A percentile compares a stretch with the other conserved stretches of the same genome.
Conservation (phyloP, 345 rosid species). For the Cardamine resedifolia region DNA sequence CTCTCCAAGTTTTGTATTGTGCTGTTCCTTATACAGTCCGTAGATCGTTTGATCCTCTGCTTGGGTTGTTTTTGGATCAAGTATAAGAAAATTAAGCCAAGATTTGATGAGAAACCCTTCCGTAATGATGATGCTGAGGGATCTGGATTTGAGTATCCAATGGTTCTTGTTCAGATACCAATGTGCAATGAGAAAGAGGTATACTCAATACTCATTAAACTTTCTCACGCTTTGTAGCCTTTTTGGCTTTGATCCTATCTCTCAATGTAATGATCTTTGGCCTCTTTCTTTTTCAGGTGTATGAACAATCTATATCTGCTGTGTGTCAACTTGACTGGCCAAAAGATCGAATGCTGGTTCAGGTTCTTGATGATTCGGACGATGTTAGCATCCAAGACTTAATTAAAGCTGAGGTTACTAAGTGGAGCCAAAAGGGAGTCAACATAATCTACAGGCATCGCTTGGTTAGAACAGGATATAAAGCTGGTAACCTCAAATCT, state of each 20-base stretch:
- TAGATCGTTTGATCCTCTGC: constrained; percentile 69
- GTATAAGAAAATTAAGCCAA: constrained; percentile 65
- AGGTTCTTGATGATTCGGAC: constrained; percentile 79
- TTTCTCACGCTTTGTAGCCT: constrained; percentile 4
- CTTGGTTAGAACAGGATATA: constrained; percentile 72
- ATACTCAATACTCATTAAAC: constrained; percentile 19
- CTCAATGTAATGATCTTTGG: constrained; percentile 15
- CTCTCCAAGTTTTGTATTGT: constrained; percentile 69
- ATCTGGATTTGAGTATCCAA: constrained; percentile 54
- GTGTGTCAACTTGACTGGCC: constrained; percentile 92
- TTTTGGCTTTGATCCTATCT: not conserved
- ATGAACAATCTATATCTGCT: constrained; percentile 79
- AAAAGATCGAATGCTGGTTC: constrained; percentile 62
- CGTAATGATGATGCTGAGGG: constrained; percentile 57
- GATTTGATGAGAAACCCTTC: constrained; percentile 55
- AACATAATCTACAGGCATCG: constrained; percentile 76
- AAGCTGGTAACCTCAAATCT: constrained; percentile 91
- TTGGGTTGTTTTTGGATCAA: constrained; percentile 87
- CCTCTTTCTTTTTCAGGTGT: constrained; percentile 50
- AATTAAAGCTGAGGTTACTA: constrained; percentile 60
- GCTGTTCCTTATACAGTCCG: constrained; percentile 71
- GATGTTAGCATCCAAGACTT: constrained; percentile 66
- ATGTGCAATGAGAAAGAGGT: constrained; percentile 89
- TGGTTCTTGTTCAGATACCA: constrained; percentile 90
- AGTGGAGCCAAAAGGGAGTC: constrained; percentile 71